Evolutionary conservation across 1,284 basidiomycete genomes (phyloP).

Genomic region (Ustilago hordei): DNA sequence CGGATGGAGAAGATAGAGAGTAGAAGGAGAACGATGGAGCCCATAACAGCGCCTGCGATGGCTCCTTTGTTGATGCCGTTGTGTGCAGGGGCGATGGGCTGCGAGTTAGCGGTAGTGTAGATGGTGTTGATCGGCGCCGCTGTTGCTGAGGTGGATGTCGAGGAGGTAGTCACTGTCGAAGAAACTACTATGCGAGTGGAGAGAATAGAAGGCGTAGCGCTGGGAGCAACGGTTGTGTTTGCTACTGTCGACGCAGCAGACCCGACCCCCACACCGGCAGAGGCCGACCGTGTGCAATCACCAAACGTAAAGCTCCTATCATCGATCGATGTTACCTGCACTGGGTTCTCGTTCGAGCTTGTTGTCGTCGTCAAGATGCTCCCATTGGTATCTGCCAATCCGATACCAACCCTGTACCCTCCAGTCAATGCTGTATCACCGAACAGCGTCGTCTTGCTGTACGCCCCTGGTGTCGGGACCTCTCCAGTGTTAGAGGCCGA

Average conservation of each 20-base stretch:
- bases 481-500: constrained; percentile 8
- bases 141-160: constrained; percentile 8
- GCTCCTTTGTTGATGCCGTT: constrained; percentile 21
- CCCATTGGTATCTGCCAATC: constrained; percentile 17
- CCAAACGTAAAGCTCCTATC: constrained; percentile 16
- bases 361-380: constrained; percentile 16
- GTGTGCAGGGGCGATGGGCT: neutral
- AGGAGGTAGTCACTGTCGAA: neutral
- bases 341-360: neutral
- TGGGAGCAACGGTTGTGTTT: neutral
- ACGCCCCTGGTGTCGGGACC: constrained; percentile 17
- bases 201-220: neutral
- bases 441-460: constrained; percentile 12
- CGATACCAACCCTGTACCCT: constrained; percentile 25
- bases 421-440: constrained; percentile 15
- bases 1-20: constrained; percentile 11
- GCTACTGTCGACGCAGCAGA: neutral
- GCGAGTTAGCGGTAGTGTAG: constrained; percentile 4
- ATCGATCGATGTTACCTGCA: constrained; percentile 23
- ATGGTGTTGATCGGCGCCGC: constrained; percentile 3
- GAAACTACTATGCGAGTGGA: neutral
- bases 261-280: neutral
- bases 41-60: constrained; percentile 24
- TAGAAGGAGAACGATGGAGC: constrained; percentile 9
- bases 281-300: neutral